A percentile compares a stretch with the other conserved stretches of the same genome.
These are phyloP conservation scores for Pholiota microspora DNA, from an alignment of 768 basidiomycete genomes.

Conservation along the genomic window DNA sequence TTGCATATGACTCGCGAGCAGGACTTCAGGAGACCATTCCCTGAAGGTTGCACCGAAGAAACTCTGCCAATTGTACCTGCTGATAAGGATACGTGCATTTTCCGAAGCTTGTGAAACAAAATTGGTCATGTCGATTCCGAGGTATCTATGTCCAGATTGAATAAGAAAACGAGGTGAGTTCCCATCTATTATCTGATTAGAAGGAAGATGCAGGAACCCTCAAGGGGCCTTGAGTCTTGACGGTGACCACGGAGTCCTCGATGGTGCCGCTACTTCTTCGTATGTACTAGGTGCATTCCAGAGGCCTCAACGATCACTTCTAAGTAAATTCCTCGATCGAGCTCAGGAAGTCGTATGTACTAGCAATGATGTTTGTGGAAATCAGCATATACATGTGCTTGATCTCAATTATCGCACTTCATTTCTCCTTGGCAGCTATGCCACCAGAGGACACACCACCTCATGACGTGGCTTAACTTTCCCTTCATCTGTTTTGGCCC, in stretches of 20 bases:
- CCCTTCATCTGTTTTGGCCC: neutral
- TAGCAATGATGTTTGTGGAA: neutral
- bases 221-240: neutral
- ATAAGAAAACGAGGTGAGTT: neutral
- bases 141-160: neutral
- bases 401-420: neutral
- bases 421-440: neutral
- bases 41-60: neutral
- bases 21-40: neutral
- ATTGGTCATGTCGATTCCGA: neutral
- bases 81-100: neutral
- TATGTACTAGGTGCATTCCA: no score
- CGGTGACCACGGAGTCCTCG: neutral
- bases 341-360: no score
- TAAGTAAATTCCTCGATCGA: no score
- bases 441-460: neutral
- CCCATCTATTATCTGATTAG: neutral
- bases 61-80: neutral
- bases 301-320: no score
- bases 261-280: neutral
- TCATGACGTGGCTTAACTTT: neutral
- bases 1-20: neutral
- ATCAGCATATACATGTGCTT: neutral
- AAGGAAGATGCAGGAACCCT: neutral
- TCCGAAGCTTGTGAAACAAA: neutral